phyloP scores from a whole-genome alignment of 2,329 filamentous ascomycete species.

The Raffaelea arxii region DNA sequence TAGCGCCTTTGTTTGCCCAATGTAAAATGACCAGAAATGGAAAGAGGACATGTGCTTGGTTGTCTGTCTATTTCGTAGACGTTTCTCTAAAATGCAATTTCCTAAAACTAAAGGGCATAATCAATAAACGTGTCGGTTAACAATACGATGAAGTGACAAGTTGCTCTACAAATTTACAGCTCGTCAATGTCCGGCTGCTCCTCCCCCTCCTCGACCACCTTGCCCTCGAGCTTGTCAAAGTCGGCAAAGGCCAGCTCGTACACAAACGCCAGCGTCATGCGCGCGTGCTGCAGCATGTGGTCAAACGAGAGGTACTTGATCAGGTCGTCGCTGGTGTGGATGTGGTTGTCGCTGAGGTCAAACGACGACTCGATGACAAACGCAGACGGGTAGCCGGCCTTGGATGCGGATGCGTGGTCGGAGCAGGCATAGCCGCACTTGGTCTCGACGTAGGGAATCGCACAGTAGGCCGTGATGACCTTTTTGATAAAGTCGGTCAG shows the following conservation, averaged over 20 bases:
- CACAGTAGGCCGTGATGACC: slow-evolving; percentile 78
- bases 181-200: slow-evolving; percentile 11
- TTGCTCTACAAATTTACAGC: slow-evolving; percentile 10
- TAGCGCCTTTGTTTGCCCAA: too few species aligned
- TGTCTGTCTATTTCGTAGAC: too few species aligned
- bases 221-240: slow-evolving; percentile 20
- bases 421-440: slow-evolving; percentile 51
- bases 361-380: slow-evolving; percentile 56
- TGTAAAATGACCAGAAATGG: neutral
- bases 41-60: too few species aligned
- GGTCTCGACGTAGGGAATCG: slow-evolving; percentile 48
- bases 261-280: slow-evolving; percentile 34
- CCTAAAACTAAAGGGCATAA: neutral
- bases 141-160: too few species aligned
- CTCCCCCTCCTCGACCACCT: slow-evolving; percentile 5
- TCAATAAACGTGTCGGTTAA: neutral
- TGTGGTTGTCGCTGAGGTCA: slow-evolving; percentile 54
- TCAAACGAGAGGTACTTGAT: slow-evolving; percentile 59
- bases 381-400: slow-evolving; percentile 55
- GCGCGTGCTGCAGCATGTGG: slow-evolving; percentile 56
- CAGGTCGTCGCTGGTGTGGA: slow-evolving; percentile 64
- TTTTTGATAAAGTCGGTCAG: slow-evolving; percentile 87
- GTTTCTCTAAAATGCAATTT: too few species aligned
- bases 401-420: slow-evolving; percentile 58
- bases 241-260: slow-evolving; percentile 34